Percentiles rank a stretch among this genome's conserved stretches.
Evolutionary conservation across 1,284 basidiomycete genomes (phyloP).

Genomic region (Phellinidium pouzarii): DNA sequence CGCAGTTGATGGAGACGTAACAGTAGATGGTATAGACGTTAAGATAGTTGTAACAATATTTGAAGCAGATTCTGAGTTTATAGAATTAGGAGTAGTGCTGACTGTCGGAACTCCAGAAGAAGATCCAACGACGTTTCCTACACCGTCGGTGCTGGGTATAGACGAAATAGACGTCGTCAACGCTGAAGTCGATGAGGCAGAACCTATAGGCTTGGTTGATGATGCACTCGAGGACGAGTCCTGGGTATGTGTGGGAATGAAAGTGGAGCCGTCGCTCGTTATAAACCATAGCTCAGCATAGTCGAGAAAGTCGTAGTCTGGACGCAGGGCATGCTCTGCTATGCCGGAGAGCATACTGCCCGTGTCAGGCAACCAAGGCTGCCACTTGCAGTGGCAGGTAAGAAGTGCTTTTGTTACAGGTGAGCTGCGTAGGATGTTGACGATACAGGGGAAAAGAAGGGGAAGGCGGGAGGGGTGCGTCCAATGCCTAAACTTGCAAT

Average conservation of each 20-base stretch:
- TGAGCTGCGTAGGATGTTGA: neutral
- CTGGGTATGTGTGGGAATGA: conserved; percentile 3
- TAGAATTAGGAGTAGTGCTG: neutral
- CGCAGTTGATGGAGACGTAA: conserved; percentile 15
- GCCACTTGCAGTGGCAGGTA: neutral
- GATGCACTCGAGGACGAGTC: neutral
- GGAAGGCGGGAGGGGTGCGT: no score
- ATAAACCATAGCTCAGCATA: conserved; percentile 3
- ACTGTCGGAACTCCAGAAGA: neutral
- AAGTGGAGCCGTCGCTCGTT: conserved; percentile 11
- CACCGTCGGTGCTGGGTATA: neutral
- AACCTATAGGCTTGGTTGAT: neutral
- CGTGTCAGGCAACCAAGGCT: neutral
- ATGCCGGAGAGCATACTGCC: conserved; percentile 7
- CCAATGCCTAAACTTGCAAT: no score
- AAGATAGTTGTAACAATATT: conserved; percentile 11
- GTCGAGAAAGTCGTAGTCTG: neutral
- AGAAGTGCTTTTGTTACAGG: neutral
- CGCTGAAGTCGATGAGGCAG: neutral
- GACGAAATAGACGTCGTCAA: neutral
- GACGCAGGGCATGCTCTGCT: conserved; percentile 3
- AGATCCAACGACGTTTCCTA: neutral
- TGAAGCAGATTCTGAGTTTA: conserved; percentile 2
- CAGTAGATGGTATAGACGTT: conserved; percentile 17
- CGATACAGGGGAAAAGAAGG: neutral